A percentile compares a stretch with the other conserved stretches of the same genome.
phyloP scores from a whole-genome alignment of 2,329 filamentous ascomycete genomes.

The Cladophialophora chaetospira region DNA sequence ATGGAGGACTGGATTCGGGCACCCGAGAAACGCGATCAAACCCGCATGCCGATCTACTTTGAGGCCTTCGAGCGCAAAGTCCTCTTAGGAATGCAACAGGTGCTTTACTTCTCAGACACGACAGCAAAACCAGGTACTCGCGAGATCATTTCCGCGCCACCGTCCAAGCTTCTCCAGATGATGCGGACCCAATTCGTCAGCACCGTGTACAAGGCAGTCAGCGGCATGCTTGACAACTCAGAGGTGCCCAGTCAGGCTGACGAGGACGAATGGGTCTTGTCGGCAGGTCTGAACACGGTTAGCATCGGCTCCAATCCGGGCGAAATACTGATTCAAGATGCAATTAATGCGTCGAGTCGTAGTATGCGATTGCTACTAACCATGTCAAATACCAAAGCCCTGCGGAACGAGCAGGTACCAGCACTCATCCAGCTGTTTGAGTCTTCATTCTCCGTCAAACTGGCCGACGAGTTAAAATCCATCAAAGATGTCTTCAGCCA shows the following conservation, averaged over 20 bases:
- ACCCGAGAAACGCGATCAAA: conserved; percentile 79
- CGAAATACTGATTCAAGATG: conserved; percentile 48
- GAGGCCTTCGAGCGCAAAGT: conserved; percentile 81
- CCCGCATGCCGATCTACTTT: conserved; percentile 86
- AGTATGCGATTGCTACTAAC: conserved; percentile 93
- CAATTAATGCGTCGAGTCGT: conserved; percentile 61
- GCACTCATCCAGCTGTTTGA: conserved; percentile 91
- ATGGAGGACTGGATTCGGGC: conserved; percentile 93
- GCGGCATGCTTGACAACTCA: conserved; percentile 95
- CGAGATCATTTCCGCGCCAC: conserved; percentile 81
- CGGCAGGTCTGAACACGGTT: conserved; percentile 40
- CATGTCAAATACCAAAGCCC: conserved; percentile 82
- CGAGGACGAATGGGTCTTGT: conserved; percentile 55
- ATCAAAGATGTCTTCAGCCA: conserved; percentile 88
- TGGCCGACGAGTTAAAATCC: conserved; percentile 90
- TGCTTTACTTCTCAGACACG: conserved; percentile 87
- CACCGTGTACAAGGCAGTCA: conserved; percentile 89
- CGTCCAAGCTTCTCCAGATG: conserved; percentile 84
- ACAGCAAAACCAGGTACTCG: conserved; percentile 71
- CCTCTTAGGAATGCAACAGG: conserved; percentile 86
- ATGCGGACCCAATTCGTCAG: conserved; percentile 90
- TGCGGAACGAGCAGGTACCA: conserved; percentile 80
- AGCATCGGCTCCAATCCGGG: conserved; percentile 38
- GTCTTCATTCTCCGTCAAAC: conserved; percentile 86
- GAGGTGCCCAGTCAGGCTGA: conserved; percentile 71